Percentiles rank a stretch among this genome's conserved stretches.
These are phyloP conservation scores for Arthrobotrys iridis DNA, from an alignment of 2,329 filamentous ascomycete genomes.

Conservation along the genomic window DNA sequence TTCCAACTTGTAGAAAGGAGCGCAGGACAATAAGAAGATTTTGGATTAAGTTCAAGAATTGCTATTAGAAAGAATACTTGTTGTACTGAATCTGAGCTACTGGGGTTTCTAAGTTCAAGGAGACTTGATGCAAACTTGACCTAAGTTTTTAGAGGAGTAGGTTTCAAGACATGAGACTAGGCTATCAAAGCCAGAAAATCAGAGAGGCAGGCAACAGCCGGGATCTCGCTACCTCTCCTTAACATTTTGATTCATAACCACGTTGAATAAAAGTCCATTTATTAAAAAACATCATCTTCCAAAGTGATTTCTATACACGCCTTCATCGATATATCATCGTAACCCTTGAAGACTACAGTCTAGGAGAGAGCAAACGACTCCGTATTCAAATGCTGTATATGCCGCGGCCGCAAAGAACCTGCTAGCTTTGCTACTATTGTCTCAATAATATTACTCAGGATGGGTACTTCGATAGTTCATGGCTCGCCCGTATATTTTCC, in stretches of 20 bases:
- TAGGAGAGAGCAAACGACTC: background rate
- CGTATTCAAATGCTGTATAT: slow-evolving; percentile 8
- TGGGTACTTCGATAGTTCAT: slow-evolving; percentile 29
- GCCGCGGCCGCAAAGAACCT: slow-evolving; percentile 30
- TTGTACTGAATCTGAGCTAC: background rate
- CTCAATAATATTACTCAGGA: slow-evolving; percentile 29
- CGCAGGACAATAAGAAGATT: background rate
- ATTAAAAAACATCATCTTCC: background rate
- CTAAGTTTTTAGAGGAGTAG: background rate
- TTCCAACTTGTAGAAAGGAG: too few species aligned
- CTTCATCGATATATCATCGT: slow-evolving; percentile 19
- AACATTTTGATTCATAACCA: background rate
- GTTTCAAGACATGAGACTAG: slow-evolving; percentile 8
- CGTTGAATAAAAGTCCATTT: background rate
- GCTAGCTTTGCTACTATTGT: slow-evolving; percentile 24
- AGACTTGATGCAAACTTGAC: background rate
- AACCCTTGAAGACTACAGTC: background rate
- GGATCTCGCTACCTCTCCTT: background rate
- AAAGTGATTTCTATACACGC: background rate
- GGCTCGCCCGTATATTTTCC: slow-evolving; percentile 27
- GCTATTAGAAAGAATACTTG: background rate
- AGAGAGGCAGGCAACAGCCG: background rate
- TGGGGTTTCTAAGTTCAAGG: too few species aligned
- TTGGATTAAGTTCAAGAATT: background rate
- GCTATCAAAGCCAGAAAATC: background rate